A percentile compares a stretch with the other conserved stretches of the same genome.
Evolutionary conservation across 1,284 basidiomycete genomes (phyloP).

Genomic region (Leccinum pachyderme): DNA sequence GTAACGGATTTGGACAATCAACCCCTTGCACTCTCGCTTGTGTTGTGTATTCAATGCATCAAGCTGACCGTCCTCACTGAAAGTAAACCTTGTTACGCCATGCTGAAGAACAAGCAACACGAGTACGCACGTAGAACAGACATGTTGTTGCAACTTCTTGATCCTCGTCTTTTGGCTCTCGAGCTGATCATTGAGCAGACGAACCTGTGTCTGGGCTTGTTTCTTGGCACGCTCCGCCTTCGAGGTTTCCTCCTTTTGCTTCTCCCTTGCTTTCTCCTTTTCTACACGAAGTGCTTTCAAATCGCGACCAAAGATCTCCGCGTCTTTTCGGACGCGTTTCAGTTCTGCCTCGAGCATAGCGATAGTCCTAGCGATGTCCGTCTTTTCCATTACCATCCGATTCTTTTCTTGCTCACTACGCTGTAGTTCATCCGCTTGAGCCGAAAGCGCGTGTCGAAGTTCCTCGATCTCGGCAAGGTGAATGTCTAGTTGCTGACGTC

Average conservation of each 20-base stretch:
- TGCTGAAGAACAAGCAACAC: conserved; percentile 2
- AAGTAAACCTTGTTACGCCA: not conserved
- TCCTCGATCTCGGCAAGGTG: conserved; percentile 72
- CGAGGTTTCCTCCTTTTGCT: conserved; percentile 50
- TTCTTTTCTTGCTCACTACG: conserved; percentile 58
- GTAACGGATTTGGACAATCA: conserved; percentile 87
- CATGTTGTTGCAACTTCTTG: conserved; percentile 48
- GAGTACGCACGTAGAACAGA: conserved; percentile 52
- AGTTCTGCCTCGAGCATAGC: conserved; percentile 67
- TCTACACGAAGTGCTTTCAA: conserved; percentile 61
- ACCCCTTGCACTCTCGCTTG: conserved; percentile 83
- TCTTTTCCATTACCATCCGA: conserved; percentile 60
- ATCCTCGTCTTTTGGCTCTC: conserved; percentile 53
- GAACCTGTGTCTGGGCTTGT: conserved; percentile 63
- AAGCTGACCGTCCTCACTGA: conserved; percentile 49
- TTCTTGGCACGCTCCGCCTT: conserved; percentile 59
- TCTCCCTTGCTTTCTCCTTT: conserved; percentile 60
- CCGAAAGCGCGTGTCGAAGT: conserved; percentile 58
- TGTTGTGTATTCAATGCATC: conserved; percentile 63
- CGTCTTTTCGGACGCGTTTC: conserved; percentile 65
- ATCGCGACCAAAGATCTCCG: conserved; percentile 73
- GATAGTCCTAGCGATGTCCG: conserved; percentile 60
- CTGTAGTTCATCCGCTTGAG: conserved; percentile 63
- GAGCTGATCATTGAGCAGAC: conserved; percentile 67
- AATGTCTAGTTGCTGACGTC: conserved; percentile 69